A percentile compares a stretch with the other conserved stretches of the same genome.
phyloP scores from a whole-genome alignment of 2,329 filamentous ascomycete species.

The Pseudocercospora eumusae region DNA sequence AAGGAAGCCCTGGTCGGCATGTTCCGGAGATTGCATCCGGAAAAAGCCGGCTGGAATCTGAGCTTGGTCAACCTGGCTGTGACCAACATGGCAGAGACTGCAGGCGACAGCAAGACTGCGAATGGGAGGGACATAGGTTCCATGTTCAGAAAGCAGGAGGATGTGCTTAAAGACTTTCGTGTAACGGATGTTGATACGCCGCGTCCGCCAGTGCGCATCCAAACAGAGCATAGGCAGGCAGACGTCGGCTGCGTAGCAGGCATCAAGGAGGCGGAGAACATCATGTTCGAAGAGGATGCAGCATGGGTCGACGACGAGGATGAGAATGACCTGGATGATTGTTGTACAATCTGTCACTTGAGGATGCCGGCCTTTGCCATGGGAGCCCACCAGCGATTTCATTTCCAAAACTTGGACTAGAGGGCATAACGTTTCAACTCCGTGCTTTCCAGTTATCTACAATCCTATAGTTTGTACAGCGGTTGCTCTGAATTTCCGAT shows the following conservation, averaged over 20 bases:
- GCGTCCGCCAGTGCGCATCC: neutral
- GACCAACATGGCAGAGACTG: conserved; percentile 70
- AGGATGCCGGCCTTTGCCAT: conserved; percentile 60
- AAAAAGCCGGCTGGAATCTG: conserved; percentile 72
- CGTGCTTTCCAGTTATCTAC: neutral
- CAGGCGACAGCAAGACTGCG: conserved; percentile 47
- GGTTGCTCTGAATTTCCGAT: too few relatives aligned
- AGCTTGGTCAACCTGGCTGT: conserved; percentile 84
- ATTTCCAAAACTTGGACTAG: conserved; percentile 34
- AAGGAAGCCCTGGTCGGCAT: conserved; percentile 68
- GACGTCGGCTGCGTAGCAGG: neutral
- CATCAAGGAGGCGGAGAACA: conserved; percentile 10
- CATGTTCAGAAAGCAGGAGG: conserved; percentile 75
- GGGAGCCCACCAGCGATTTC: conserved; percentile 58
- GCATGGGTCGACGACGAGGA: conserved; percentile 30
- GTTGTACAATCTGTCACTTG: conserved; percentile 55
- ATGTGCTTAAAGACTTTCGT: conserved; percentile 67
- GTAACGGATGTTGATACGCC: conserved; percentile 48
- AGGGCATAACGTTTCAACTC: neutral
- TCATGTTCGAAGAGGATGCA: conserved; percentile 19
- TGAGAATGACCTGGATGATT: conserved; percentile 25
- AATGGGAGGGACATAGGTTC: conserved; percentile 71
- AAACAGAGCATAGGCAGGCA: neutral
- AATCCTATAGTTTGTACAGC: neutral
- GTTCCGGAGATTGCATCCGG: conserved; percentile 72